Conservation (phyloP, 495 filamentous ascomycete species). For the Neurospora sp. region DNA sequence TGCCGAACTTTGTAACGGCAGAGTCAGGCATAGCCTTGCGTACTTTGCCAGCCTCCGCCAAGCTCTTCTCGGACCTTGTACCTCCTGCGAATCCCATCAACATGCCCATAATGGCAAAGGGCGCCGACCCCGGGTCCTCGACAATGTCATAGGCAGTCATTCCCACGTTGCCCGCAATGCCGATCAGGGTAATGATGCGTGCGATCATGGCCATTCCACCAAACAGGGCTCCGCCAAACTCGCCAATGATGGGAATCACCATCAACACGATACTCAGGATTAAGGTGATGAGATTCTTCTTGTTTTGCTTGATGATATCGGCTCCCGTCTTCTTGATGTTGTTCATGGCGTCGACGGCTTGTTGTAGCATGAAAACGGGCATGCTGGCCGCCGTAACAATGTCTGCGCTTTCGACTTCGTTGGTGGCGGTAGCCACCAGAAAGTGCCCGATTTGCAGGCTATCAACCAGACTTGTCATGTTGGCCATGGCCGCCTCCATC, state of each 20-base stretch:
- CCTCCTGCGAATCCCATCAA: constrained; percentile 3
- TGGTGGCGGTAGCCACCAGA: neutral
- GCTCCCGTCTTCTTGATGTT: constrained; percentile 1
- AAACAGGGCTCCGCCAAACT: neutral
- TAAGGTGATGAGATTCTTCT: neutral
- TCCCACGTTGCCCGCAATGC: constrained; percentile 6
- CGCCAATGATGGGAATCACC: constrained; percentile 4
- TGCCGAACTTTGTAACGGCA: neutral
- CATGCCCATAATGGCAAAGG: constrained; percentile 9
- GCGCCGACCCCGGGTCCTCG: constrained; percentile 9
- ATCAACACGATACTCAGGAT: constrained; percentile 2
- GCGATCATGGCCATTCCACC: constrained; percentile 1
- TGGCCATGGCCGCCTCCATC: neutral
- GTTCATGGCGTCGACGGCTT: constrained; percentile 3
- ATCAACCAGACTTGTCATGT: neutral
- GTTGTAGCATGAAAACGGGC: neutral
- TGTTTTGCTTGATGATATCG: neutral
- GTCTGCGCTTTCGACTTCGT: neutral
- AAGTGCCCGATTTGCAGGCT: neutral
- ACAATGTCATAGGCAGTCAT: constrained; percentile 13
- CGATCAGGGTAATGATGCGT: constrained; percentile 3
- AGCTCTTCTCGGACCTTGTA: neutral
- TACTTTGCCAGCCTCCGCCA: neutral
- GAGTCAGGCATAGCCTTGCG: neutral
- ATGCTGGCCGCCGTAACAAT: neutral